A percentile compares a stretch with the other conserved stretches of the same genome.
Evolutionary conservation across 169 alveolate genomes (phyloP).

Genomic region (Plasmodium sp.): DNA sequence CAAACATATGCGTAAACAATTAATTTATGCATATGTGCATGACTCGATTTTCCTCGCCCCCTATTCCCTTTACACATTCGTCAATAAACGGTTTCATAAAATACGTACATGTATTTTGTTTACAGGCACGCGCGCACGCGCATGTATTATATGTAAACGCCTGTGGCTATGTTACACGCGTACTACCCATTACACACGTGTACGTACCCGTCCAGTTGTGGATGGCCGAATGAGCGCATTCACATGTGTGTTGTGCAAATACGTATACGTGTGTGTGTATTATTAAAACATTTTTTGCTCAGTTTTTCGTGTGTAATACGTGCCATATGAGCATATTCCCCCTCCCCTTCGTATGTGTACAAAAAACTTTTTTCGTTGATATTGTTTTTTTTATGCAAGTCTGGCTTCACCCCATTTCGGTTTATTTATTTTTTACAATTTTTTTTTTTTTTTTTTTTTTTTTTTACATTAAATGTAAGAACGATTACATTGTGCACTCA

Average conservation of each 20-base stretch:
- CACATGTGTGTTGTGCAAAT: neutral
- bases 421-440: neutral
- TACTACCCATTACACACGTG: neutral
- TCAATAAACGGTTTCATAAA: neutral
- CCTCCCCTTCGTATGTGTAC: neutral
- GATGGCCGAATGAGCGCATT: neutral
- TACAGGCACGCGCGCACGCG: neutral
- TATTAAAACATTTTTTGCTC: neutral
- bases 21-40: neutral
- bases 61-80: neutral
- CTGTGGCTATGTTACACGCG: neutral
- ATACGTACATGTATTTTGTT: neutral
- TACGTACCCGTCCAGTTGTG: neutral
- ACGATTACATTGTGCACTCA: neutral
- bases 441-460: neutral
- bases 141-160: neutral
- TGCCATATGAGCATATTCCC: neutral
- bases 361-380: neutral
- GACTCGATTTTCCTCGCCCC: neutral
- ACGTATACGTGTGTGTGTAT: neutral
- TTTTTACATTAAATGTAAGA: constrained; percentile 1
- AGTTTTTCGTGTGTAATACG: neutral
- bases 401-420: neutral
- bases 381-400: neutral
- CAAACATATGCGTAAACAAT: neutral